Evolutionary conservation across 2,329 filamentous ascomycete species (phyloP), one percentile per base, ranked within the genome.

Genomic region (Penicillium sp.): DNA sequence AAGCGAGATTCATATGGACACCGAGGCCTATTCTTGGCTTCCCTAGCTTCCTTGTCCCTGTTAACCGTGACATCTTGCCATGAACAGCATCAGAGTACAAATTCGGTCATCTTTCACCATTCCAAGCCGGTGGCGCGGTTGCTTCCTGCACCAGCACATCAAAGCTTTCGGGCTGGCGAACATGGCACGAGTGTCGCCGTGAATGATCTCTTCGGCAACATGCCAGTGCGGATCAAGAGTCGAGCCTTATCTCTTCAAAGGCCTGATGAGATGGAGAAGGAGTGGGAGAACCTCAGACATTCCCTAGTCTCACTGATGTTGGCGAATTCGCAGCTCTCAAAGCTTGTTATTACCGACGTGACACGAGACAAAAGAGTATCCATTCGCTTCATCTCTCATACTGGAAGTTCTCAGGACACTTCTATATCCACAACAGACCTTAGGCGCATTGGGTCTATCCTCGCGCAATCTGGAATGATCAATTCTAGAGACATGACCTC

Each of bases 171-270:
- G 8, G 74, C 72, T 33, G 81, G 79, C 51, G 69, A 76, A 18
- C 84, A 89, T 73, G 93, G 93, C 4, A 96, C 92, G 0, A 82
- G 84, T 26, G 85, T 93, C 2, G 81, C 80, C 0, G 87, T 95
- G 6, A 83, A 86, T 51, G 86, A 96, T 68, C 76, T 96, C 1
- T 97, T 96, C 71, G 91, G 92, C 0, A 88, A 86, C 53, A 89
- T 96, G 83, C 91, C 93, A 0, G 93, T 96, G 12, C 85, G 93
- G 13, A 86, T 95, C 24, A 95, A 94, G 67, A 88, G 91, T 62
- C 82, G 91, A 57, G 82, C 82, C 0, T 61, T 84, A 3, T 73
- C 76, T 58, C 69, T 78, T 36, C 75, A 83, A 63, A 79, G 77
- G 60, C 59, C 78, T 10, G 66, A 76, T 23, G 76, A 85, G 44